A percentile compares a stretch with the other conserved stretches of the same genome.
phyloP scores from a whole-genome alignment of 2,329 filamentous ascomycete species.

The Calonectria henricotiae region DNA sequence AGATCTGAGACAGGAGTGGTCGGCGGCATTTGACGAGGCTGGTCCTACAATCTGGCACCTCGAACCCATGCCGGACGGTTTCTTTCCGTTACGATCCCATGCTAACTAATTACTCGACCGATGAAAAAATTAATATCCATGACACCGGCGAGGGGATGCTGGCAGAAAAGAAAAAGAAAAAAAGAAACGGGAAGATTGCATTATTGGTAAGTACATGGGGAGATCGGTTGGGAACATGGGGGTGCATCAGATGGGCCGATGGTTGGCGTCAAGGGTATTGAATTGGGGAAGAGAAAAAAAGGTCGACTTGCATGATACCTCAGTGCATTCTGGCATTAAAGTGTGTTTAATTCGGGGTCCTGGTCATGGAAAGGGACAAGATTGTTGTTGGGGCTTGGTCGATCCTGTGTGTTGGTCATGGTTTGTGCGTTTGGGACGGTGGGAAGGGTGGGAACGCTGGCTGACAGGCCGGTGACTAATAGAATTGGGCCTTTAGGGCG shows the following conservation, averaged over 20 bases:
- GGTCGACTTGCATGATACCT: constrained; percentile 40
- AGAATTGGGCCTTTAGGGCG: constrained; percentile 30
- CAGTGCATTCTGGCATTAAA: constrained; percentile 43
- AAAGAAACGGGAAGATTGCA: constrained; percentile 25
- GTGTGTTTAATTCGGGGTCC: constrained; percentile 45
- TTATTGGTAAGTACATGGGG: constrained; percentile 36
- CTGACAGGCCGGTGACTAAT: constrained; percentile 40
- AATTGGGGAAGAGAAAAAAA: constrained; percentile 38
- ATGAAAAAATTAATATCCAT: constrained; percentile 6
- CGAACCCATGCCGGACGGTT: constrained; percentile 74
- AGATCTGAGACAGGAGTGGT: constrained; percentile 68
- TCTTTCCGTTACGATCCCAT: constrained; percentile 71
- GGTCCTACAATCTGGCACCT: constrained; percentile 70
- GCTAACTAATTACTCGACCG: constrained; percentile 64
- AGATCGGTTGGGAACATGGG: constrained; percentile 35
- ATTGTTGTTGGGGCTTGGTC: constrained; percentile 39
- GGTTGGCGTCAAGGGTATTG: constrained; percentile 38
- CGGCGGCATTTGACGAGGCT: constrained; percentile 65
- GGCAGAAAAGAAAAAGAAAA: constrained; percentile 22
- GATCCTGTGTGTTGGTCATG: constrained; percentile 44
- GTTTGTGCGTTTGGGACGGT: constrained; percentile 30
- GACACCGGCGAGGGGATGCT: constrained; percentile 19
- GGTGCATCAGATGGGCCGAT: constrained; percentile 39
- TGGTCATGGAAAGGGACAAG: constrained; percentile 49
- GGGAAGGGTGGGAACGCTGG: constrained; percentile 27